Conservation (phyloP, 2,329 filamentous ascomycete genomes). For the Cyclaneusma minus region DNA sequence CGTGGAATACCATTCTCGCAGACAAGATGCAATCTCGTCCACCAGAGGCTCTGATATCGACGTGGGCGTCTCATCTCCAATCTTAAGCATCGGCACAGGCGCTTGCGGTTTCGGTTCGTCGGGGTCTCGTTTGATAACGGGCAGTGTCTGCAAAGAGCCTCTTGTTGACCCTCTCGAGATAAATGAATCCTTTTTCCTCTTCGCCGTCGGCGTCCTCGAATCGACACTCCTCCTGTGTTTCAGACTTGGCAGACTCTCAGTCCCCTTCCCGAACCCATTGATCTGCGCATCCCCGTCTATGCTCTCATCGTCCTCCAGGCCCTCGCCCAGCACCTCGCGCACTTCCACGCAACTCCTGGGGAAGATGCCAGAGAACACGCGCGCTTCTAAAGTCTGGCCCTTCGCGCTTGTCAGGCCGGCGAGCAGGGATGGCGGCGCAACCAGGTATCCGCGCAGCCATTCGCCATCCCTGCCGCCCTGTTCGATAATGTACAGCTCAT, state of each 20-base stretch:
- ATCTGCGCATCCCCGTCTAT: slow-evolving; percentile 22
- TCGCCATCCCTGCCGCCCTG: slow-evolving; percentile 71
- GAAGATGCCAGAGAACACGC: slow-evolving; percentile 98
- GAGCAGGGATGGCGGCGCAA: slow-evolving; percentile 83
- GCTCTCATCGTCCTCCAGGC: slow-evolving; percentile 33
- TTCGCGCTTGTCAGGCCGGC: slow-evolving; percentile 82
- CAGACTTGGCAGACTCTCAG: background rate
- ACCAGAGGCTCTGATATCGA: slow-evolving; percentile 81
- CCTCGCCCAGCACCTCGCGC: slow-evolving; percentile 74
- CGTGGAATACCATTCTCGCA: slow-evolving; percentile 96
- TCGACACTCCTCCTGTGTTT: slow-evolving; percentile 1
- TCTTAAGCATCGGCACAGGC: slow-evolving; percentile 92
- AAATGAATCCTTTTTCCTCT: slow-evolving; percentile 6
- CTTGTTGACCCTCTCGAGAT: slow-evolving; percentile 12
- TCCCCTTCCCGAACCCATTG: slow-evolving; percentile 3
- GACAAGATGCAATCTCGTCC: slow-evolving; percentile 91
- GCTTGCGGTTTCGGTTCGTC: slow-evolving; percentile 66
- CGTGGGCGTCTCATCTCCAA: slow-evolving; percentile 90
- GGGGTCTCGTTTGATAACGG: slow-evolving; percentile 42
- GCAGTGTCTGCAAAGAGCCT: slow-evolving; percentile 19
- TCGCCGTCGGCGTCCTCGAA: slow-evolving; percentile 4
- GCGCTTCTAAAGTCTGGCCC: slow-evolving; percentile 84
- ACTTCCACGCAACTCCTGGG: slow-evolving; percentile 90
- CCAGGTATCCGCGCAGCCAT: slow-evolving; percentile 91
- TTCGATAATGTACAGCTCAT: slow-evolving; percentile 98